Evolutionary conservation across 2,329 filamentous ascomycete species (phyloP), one percentile per base, ranked within the genome.

Genomic region (Aspergillus texensis): DNA sequence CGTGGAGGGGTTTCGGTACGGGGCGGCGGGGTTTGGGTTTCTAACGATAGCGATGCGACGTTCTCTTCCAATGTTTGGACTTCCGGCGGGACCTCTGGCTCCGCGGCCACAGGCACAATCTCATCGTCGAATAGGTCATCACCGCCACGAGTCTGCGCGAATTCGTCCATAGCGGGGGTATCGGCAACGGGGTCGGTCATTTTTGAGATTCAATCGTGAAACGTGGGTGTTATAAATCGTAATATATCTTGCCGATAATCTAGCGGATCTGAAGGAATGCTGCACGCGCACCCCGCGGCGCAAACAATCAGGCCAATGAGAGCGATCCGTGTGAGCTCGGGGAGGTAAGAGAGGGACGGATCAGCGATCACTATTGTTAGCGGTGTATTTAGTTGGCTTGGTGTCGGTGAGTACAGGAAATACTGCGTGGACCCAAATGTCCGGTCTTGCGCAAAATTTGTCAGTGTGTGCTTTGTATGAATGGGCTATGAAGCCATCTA

Each of bases 101-200:
- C 74, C 19, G 72, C 69, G 3, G 77, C 67, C 32, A 83, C 74
- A 4, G 82, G 82, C 32, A 82, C 77, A 58, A 83, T 82, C 66
- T 84, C 82, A 67, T 84, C 82, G 65, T 83, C 81, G 64, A 84
- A 84, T 9, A 84, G 72, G 68, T 83, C 81, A 64, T 84, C 81
- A n/a, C 77, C 79, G 28, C 79, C 81, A 26, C 82, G 78, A 2
- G 82, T 83, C 61, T 84, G 82, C 30, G 82, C 80, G 62, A 83
- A 84, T 68, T 82, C 78, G 61, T 83, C 81, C 73, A 82, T 79
- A 6, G 60, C 64, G 28, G 63, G 54, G 34, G 68, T 64, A 61
- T 71, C 70, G 26, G 50, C 32, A 14, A 46, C 58, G 14, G 45
- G 34, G 34, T 65, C 66, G 56, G 62, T 61, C 64, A 65, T 67